Evolutionary conservation across 164 flowering plant species (phyloP).

Genomic region (Euptelea pleiosperma): DNA sequence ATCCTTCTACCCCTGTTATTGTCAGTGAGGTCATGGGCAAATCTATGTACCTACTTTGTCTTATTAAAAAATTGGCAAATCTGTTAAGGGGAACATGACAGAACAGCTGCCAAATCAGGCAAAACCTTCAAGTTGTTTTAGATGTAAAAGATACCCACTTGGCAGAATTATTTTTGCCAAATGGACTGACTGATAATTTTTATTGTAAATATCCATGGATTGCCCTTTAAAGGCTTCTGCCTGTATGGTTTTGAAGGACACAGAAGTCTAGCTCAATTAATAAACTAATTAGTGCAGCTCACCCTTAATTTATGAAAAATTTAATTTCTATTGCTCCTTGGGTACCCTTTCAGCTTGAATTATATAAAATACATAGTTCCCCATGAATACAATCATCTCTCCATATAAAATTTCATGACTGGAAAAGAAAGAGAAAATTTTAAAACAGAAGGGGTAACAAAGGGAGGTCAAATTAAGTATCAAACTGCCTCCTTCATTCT

Average conservation of each 20-base stretch:
- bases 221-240: too few relatives aligned
- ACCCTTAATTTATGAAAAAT: too few relatives aligned
- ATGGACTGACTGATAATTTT: too few relatives aligned
- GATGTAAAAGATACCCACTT: too few relatives aligned
- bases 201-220: too few relatives aligned
- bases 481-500: not conserved
- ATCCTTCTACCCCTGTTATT: conserved; percentile 19
- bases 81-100: not conserved
- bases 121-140: not conserved
- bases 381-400: not conserved
- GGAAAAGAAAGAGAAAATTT: not conserved
- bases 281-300: too few relatives aligned
- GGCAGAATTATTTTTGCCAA: too few relatives aligned
- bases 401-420: not conserved
- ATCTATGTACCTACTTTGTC: conserved; percentile 1
- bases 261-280: too few relatives aligned
- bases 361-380: too few relatives aligned
- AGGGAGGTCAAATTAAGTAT: not conserved
- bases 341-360: too few relatives aligned
- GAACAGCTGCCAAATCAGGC: not conserved
- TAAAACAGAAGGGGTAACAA: not conserved
- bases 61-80: not conserved
- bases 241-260: too few relatives aligned
- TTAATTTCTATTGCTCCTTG: too few relatives aligned
- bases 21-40: conserved; percentile 24